Evolutionary conservation across 2,329 filamentous ascomycete genomes (phyloP), one percentile per base, ranked within the genome.

Genomic region (Diaporthe helianthi): DNA sequence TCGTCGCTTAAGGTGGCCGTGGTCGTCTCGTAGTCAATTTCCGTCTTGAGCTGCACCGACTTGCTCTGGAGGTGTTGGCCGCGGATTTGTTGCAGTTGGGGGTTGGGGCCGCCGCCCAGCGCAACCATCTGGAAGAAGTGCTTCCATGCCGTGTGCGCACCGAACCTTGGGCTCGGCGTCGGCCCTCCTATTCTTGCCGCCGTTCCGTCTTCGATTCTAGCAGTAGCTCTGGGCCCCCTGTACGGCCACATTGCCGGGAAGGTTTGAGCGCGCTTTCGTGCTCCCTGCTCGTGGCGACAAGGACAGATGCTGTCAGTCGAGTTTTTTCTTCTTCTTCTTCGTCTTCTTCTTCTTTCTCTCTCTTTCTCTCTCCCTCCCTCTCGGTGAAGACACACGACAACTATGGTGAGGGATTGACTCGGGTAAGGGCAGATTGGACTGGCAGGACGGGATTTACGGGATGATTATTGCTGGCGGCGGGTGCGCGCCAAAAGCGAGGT

Each of bases 111-210:
- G 51, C 67, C 65, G 36, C 70, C 70, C 38, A 71, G 67, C 49
- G 70, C 55, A 22, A 71, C 67, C 67, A 69, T 67, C 54, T 66
- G 49, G 41, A 71, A 71, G 63, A 71, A 71, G 33, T 71, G 70
- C 36, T 69, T 67, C 70, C 70, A 71, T 69, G 70, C 70, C 46
- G 70, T 65, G 51, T 71, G 54, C 17, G 67, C 70, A 24, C 70
- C 70, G 46, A 71, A 69, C 31, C 46, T 65, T 33, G 70, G 70
- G 49, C 70, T 69, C 31, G 70, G 70, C 17, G 31, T 65, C 24
- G 67, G 70, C 3, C 67, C 70, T 26, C 54, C 49, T n/a, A 60
- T 10, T 46, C 64, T n/a, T 36, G 55, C 65, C 22, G 33, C 52
- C n/a, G 64, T 52, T 38, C 26, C 52, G 29, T 67, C 33, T 47